phyloP scores from a whole-genome alignment of 495 filamentous ascomycete genomes.

The Trichocladium antarcticum region DNA sequence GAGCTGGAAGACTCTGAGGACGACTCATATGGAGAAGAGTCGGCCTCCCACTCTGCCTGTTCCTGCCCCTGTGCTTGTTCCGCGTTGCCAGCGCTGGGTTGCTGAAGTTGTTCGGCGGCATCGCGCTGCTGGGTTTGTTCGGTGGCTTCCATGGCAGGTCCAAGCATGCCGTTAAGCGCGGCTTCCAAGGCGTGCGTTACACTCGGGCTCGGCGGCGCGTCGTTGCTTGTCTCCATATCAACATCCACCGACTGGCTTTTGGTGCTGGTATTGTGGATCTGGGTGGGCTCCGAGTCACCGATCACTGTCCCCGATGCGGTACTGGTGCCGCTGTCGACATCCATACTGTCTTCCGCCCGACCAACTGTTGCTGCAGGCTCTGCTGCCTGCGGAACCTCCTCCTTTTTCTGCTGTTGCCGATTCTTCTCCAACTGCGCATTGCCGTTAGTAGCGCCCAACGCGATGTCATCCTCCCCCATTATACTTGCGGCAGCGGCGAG shows the following conservation, averaged over 20 bases:
- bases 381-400: not conserved
- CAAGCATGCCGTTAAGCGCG: slow-evolving; percentile 31
- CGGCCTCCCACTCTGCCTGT: slow-evolving; percentile 44
- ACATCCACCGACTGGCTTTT: not conserved
- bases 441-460: slow-evolving; percentile 3
- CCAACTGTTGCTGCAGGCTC: not conserved
- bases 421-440: slow-evolving; percentile 3
- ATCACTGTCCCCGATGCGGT: not conserved
- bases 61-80: slow-evolving; percentile 21
- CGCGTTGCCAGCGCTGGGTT: not conserved
- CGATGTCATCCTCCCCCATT: not conserved
- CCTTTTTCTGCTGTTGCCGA: not conserved
- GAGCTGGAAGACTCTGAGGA: slow-evolving; percentile 29
- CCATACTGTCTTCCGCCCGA: slow-evolving; percentile 1
- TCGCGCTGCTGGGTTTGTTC: slow-evolving; percentile 11
- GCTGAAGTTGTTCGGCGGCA: slow-evolving; percentile 6
- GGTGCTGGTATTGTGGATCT: not conserved
- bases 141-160: slow-evolving; percentile 4
- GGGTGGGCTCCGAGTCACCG: slow-evolving; percentile 1
- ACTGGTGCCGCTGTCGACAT: not conserved
- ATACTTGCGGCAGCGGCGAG: slow-evolving; percentile 13
- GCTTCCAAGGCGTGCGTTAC: slow-evolving; percentile 39
- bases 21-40: slow-evolving; percentile 50
- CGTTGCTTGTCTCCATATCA: slow-evolving; percentile 4
- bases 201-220: slow-evolving; percentile 22